phyloP scores from a whole-genome alignment of 345 rosid genomes.

The Eucalyptus erythrocorys region DNA sequence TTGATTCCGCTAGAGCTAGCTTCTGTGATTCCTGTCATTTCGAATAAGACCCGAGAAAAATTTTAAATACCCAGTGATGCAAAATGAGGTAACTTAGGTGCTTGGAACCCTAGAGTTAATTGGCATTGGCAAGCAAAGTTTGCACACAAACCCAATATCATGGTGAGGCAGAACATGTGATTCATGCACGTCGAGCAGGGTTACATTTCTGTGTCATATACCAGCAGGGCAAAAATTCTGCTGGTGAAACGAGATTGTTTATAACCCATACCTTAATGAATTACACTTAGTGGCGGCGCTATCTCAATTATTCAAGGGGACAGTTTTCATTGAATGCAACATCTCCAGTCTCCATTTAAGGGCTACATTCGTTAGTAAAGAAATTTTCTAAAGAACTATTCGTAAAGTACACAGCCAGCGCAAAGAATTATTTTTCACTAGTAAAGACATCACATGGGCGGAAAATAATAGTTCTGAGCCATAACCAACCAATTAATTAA shows the following conservation, averaged over 20 bases:
- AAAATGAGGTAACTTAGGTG: not conserved
- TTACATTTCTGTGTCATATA: not conserved
- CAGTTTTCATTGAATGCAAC: not conserved
- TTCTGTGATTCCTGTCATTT: slow-evolving; percentile 82
- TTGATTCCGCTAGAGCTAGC: slow-evolving; percentile 75
- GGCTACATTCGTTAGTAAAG: not conserved
- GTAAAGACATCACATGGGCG: not conserved
- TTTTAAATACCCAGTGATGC: not conserved
- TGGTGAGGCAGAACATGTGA: not conserved
- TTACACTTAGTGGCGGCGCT: not conserved
- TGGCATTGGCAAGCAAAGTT: not conserved
- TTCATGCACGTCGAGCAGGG: not conserved
- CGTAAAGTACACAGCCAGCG: not conserved
- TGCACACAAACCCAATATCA: not conserved
- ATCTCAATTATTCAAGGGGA: not conserved
- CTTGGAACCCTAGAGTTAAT: not conserved
- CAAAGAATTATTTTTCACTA: not conserved
- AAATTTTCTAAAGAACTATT: not conserved
- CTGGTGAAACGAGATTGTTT: not conserved
- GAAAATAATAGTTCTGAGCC: not conserved
- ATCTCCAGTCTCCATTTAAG: not conserved
- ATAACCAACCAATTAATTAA: not conserved
- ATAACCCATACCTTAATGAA: not conserved
- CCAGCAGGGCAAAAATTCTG: not conserved
- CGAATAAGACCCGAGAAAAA: not conserved